These are phyloP conservation scores for Astrothelium macrocarpum DNA, from an alignment of 495 filamentous ascomycete species.

Conservation along the genomic window DNA sequence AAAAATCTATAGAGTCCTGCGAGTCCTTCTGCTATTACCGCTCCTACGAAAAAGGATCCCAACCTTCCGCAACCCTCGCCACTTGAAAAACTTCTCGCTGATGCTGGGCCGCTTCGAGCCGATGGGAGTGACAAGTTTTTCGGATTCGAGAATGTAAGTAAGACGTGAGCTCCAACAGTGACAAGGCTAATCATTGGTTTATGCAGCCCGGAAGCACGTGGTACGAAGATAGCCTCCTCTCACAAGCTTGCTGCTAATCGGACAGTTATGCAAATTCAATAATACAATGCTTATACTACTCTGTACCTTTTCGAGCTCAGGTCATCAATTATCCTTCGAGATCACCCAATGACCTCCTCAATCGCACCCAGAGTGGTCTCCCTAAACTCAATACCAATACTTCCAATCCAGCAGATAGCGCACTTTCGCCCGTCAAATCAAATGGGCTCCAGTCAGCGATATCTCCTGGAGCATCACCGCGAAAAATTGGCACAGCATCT, in stretches of 20 bases:
- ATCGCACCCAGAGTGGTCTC: slow-evolving; percentile 35
- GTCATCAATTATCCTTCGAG: slow-evolving; percentile 82
- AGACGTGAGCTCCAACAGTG: slow-evolving; percentile 4
- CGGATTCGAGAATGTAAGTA: slow-evolving; percentile 90
- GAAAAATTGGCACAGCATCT: slow-evolving; percentile 19
- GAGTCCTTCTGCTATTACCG: background rate
- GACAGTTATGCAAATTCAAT: slow-evolving; percentile 94
- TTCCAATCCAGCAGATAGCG: slow-evolving; percentile 8
- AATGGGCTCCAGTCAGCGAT: background rate
- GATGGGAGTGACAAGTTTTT: slow-evolving; percentile 99
- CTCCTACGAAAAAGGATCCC: slow-evolving; percentile 58
- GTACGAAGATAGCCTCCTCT: slow-evolving; percentile 40
- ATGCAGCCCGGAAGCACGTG: slow-evolving; percentile 91
- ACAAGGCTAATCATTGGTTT: slow-evolving; percentile 22
- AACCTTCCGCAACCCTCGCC: slow-evolving; percentile 60
- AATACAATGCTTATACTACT: slow-evolving; percentile 92
- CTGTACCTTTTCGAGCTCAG: slow-evolving; percentile 86
- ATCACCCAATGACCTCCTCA: slow-evolving; percentile 46
- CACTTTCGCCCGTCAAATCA: slow-evolving; percentile 19
- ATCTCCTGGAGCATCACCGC: slow-evolving; percentile 15
- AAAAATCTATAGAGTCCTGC: background rate
- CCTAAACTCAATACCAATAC: slow-evolving; percentile 40
- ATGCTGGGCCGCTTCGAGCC: slow-evolving; percentile 63
- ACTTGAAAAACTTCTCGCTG: slow-evolving; percentile 70
- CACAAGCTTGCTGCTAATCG: slow-evolving; percentile 23